A percentile compares a stretch with the other conserved stretches of the same genome.
phyloP scores from a whole-genome alignment of 2,329 filamentous ascomycete species.

The Aspergillus cejpii region DNA sequence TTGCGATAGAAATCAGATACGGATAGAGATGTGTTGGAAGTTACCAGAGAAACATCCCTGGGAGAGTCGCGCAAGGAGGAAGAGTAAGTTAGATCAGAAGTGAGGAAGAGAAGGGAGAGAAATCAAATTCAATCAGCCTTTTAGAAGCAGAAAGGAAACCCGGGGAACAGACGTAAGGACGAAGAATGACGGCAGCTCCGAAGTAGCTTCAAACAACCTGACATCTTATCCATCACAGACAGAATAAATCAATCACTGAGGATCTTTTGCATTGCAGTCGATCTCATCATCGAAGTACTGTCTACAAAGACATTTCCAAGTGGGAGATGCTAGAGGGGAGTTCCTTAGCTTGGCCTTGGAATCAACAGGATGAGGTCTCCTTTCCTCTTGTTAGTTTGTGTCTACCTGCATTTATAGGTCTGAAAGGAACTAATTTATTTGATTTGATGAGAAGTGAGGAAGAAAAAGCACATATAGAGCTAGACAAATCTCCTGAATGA shows the following conservation, averaged over 20 bases:
- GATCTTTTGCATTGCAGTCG: background rate
- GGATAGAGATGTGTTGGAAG: constrained; percentile 4
- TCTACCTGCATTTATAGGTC: too few relatives aligned
- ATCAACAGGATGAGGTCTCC: background rate
- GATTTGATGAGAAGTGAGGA: background rate
- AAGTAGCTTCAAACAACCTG: background rate
- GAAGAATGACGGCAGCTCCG: constrained; percentile 1
- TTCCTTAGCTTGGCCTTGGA: too few relatives aligned
- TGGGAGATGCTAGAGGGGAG: background rate
- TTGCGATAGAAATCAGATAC: constrained; percentile 11
- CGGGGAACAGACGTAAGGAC: background rate
- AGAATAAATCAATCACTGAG: background rate
- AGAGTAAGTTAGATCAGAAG: background rate
- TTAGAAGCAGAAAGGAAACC: constrained; percentile 1
- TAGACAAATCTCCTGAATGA: background rate
- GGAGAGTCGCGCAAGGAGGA: background rate
- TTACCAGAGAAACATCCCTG: background rate
- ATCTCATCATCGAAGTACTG: background rate
- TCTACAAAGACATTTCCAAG: background rate
- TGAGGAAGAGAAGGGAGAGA: background rate
- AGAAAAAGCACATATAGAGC: background rate
- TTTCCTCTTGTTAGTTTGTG: too few relatives aligned
- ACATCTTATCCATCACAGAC: background rate
- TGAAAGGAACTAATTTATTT: background rate
- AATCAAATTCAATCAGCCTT: background rate